Base-by-base conservation (phyloP, 208 protist genomes). In the Endotrypanum monterogeii region DNA sequence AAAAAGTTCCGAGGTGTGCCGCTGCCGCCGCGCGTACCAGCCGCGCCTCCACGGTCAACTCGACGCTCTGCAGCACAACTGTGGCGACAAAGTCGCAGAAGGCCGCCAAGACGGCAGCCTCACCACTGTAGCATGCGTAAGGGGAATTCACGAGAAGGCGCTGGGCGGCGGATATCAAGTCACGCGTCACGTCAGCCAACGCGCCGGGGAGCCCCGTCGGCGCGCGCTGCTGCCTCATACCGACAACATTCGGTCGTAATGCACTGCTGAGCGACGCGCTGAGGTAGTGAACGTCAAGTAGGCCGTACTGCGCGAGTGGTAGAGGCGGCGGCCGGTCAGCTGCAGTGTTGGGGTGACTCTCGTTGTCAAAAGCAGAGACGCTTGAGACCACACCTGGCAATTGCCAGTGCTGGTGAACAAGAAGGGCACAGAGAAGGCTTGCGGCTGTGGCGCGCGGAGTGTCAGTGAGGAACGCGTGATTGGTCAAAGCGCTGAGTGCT, bases 11-110 rank as follows among this genome's bases (percentile, higher is more conserved):
- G 66, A 67, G 76, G 7, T 78, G 55, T 2, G 89, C 86, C 6
- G 92, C 89, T 28, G 92, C 89, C 37, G 61, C 76, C 46, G 88
- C 92, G 32, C 89, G 86, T 32, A 88, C 44, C 25, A 96, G 79
- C 32, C 89, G 86, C 12, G 89, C 88, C 66, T 89, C 83, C n/a
- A 89, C 83, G 18, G 84, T 71, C 56, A 87, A 63, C 32, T 68
- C 60, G 37, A 87, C 65, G 70, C 88, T 79, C 37, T 82, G 72
- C 35, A 88, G 78, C 61, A 89, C 76, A 62, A 71, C 79, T 7
- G 74, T 72, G 25, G 92, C 89, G 37, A 94, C 50, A 69, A 91
- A 90, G 62, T 94, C 92, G 20, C 89, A 81, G 56, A 96, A 67
- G 4, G 63, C 66, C 41, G 66, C 66, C 41, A 70, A 39, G 48